A percentile compares a stretch with the other conserved stretches of the same genome.
These are phyloP conservation scores for Mucor irregularis DNA, from an alignment of 371 early-diverging fungal genomes.

Conservation along the genomic window DNA sequence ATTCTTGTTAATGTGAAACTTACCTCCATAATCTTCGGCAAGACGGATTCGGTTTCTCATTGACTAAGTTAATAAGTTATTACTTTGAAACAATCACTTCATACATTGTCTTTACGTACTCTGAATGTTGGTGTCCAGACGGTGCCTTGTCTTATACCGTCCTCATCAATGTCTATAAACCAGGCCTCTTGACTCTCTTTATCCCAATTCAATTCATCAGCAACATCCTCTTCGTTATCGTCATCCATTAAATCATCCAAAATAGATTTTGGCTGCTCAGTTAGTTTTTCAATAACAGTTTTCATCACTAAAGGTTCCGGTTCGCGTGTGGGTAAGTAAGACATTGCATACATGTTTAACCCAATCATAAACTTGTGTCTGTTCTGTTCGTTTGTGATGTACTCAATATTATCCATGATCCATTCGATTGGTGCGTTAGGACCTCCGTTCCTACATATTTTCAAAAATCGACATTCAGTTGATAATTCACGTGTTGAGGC, in stretches of 20 bases:
- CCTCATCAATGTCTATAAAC: slow-evolving; percentile 39
- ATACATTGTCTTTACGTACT: slow-evolving; percentile 14
- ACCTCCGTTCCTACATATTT: slow-evolving; percentile 39
- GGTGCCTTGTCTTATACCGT: slow-evolving; percentile 31
- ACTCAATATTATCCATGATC: slow-evolving; percentile 57
- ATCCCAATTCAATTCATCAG: slow-evolving; percentile 46
- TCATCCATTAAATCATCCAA: slow-evolving; percentile 16
- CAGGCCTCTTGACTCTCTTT: slow-evolving; percentile 45
- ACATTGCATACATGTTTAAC: slow-evolving; percentile 58
- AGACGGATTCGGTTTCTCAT: slow-evolving; percentile 47
- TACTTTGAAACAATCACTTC: neutral
- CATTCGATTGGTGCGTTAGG: slow-evolving; percentile 58
- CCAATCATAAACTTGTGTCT: slow-evolving; percentile 55
- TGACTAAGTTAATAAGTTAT: slow-evolving; percentile 28
- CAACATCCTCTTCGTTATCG: neutral
- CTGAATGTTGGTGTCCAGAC: slow-evolving; percentile 59
- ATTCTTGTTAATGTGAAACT: too few relatives aligned
- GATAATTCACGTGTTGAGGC: neutral
- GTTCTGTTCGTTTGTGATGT: slow-evolving; percentile 33
- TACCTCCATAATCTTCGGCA: slow-evolving; percentile 58
- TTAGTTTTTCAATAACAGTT: slow-evolving; percentile 32
- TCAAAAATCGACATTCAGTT: neutral
- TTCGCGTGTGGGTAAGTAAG: slow-evolving; percentile 28
- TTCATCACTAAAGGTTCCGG: slow-evolving; percentile 42
- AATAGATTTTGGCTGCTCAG: slow-evolving; percentile 17